These are phyloP conservation scores for Phellinidium pouzarii DNA, from an alignment of 1,284 basidiomycete species.

Conservation along the genomic window DNA sequence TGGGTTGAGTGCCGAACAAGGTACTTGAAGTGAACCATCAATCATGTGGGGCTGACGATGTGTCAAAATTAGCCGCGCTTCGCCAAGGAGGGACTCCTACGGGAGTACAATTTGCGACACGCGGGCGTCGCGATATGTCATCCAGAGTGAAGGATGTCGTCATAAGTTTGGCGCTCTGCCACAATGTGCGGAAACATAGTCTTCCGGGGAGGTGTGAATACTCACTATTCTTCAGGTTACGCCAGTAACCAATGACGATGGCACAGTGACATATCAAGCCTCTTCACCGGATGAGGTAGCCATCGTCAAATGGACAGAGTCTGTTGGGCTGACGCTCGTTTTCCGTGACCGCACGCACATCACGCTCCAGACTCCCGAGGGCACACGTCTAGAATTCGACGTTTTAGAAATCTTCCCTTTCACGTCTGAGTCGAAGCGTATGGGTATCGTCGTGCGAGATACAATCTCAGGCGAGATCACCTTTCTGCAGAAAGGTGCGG, in stretches of 20 bases:
- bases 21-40: conserved; percentile 23
- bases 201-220: not conserved
- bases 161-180: conserved; percentile 88
- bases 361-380: conserved; percentile 65
- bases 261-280: conserved; percentile 92
- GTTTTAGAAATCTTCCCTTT: conserved; percentile 96
- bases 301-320: conserved; percentile 97
- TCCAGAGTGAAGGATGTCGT: conserved; percentile 93
- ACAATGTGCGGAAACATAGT: conserved; percentile 67
- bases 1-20: conserved; percentile 48
- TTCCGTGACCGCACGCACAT: conserved; percentile 87
- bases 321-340: conserved; percentile 83
- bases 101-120: conserved; percentile 70
- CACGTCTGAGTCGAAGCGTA: conserved; percentile 97
- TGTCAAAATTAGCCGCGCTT: conserved; percentile 30
- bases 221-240: conserved; percentile 63
- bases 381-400: conserved; percentile 64
- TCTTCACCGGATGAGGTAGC: conserved; percentile 99
- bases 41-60: not conserved
- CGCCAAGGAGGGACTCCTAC: conserved; percentile 52
- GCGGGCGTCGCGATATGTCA: conserved; percentile 92
- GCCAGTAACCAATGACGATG: conserved; percentile 91
- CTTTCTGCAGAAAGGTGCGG: conserved; percentile 96
- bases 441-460: conserved; percentile 95
- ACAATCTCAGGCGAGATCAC: conserved; percentile 66